phyloP scores from a whole-genome alignment of 768 basidiomycete genomes.

The Neoboletus subvelutipes region DNA sequence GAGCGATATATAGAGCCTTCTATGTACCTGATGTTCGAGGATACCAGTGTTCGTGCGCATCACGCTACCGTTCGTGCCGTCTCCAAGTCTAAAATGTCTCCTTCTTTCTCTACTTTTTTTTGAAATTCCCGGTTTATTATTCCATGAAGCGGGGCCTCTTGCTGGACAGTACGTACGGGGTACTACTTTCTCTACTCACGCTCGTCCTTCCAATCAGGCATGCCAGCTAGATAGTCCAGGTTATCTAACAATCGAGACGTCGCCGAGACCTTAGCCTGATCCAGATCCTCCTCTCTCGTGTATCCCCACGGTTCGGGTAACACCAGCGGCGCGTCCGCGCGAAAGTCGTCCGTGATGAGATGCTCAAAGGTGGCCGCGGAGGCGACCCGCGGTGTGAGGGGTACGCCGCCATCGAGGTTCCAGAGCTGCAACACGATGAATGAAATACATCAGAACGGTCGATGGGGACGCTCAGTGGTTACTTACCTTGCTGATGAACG shows the following conservation, averaged over 20 bases:
- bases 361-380: conserved; percentile 25
- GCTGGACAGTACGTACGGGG: too few species aligned
- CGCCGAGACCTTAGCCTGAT: background rate
- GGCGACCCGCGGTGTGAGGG: conserved; percentile 22
- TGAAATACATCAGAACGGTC: background rate
- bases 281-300: background rate
- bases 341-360: conserved; percentile 23
- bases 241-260: background rate
- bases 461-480: too few species aligned
- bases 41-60: too few species aligned
- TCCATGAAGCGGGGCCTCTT: too few species aligned
- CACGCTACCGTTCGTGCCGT: background rate
- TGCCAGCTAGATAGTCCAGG: background rate
- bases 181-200: background rate
- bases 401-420: conserved; percentile 24
- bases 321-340: conserved; percentile 10
- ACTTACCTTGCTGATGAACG: conserved; percentile 23
- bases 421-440: conserved; percentile 11
- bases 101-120: too few species aligned
- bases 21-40: too few species aligned
- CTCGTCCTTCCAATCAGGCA: background rate
- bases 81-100: background rate
- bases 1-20: too few species aligned
- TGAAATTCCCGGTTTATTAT: too few species aligned
- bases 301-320: conserved; percentile 26